A percentile compares a stretch with the other conserved stretches of the same genome.
Evolutionary conservation across 352 stramenopile species (phyloP).

Genomic region (Phytophthora nicotianae): DNA sequence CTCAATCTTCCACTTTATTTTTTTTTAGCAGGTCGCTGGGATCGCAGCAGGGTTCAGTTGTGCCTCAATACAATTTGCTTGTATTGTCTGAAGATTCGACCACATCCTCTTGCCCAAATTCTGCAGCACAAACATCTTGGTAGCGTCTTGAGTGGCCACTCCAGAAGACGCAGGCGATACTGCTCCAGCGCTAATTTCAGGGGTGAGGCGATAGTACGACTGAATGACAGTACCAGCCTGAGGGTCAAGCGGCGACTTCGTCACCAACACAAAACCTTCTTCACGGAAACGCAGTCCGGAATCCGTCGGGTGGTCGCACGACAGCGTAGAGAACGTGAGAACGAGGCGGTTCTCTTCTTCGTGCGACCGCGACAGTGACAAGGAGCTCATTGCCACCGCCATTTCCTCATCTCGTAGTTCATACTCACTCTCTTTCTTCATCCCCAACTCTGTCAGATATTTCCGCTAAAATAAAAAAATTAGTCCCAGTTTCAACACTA

Average conservation of each 20-base stretch:
- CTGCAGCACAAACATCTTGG: slow-evolving; percentile 22
- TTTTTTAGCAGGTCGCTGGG: background rate
- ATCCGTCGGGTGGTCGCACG: slow-evolving; percentile 18
- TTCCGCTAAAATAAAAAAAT: slow-evolving; percentile 18
- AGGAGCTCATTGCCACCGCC: slow-evolving; percentile 9
- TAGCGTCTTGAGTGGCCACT: background rate
- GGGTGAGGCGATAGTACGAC: slow-evolving; percentile 18
- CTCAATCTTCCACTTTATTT: background rate
- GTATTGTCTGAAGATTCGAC: slow-evolving; percentile 7
- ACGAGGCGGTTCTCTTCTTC: slow-evolving; percentile 17
- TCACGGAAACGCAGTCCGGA: slow-evolving; percentile 19
- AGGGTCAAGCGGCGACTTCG: slow-evolving; percentile 2
- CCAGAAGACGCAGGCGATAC: background rate
- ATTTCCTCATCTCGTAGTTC: slow-evolving; percentile 22
- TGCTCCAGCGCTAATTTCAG: slow-evolving; percentile 6
- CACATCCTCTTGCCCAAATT: slow-evolving; percentile 18
- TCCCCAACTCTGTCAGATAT: slow-evolving; percentile 26
- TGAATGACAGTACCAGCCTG: slow-evolving; percentile 15
- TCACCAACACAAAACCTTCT: slow-evolving; percentile 20
- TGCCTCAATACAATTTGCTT: slow-evolving; percentile 8
- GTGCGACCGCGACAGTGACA: slow-evolving; percentile 20
- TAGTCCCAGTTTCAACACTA: background rate
- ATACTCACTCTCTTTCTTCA: slow-evolving; percentile 24
- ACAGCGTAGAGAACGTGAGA: slow-evolving; percentile 16
- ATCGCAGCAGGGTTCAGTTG: slow-evolving; percentile 1